These are phyloP conservation scores for Ustilago vetiveriae DNA, from an alignment of 1,284 basidiomycete genomes.

Conservation along the genomic window DNA sequence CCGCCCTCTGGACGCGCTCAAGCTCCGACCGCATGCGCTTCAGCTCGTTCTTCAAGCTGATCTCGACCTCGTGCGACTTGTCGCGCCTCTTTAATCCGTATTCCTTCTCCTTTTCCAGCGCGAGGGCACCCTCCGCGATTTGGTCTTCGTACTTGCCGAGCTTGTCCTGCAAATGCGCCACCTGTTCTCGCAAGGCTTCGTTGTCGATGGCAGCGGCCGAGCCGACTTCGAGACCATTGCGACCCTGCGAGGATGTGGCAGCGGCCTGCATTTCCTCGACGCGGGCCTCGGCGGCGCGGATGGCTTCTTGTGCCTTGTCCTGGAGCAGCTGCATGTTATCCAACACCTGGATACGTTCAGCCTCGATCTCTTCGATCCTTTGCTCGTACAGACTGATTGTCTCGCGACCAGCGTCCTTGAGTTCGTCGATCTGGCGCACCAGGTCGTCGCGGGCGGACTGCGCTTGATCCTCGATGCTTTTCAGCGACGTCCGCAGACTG, in stretches of 20 bases:
- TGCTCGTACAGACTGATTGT: constrained; percentile 54
- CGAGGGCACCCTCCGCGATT: constrained; percentile 79
- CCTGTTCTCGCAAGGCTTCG: constrained; percentile 85
- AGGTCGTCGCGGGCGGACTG: constrained; percentile 52
- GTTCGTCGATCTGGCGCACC: constrained; percentile 76
- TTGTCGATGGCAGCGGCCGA: constrained; percentile 83
- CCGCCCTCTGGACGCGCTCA: constrained; percentile 68
- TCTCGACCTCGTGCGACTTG: constrained; percentile 77
- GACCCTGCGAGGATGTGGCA: constrained; percentile 15
- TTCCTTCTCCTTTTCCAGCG: constrained; percentile 78
- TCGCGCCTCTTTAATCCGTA: constrained; percentile 72
- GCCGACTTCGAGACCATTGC: constrained; percentile 20
- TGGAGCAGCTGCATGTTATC: constrained; percentile 48
- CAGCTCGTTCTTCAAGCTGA: constrained; percentile 52
- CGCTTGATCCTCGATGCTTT: constrained; percentile 55
- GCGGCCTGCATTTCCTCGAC: constrained; percentile 73
- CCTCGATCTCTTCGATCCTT: constrained; percentile 48
- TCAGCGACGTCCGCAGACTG: constrained; percentile 51
- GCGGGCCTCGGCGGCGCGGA: constrained; percentile 76
- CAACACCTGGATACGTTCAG: constrained; percentile 63
- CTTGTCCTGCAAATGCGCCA: constrained; percentile 83
- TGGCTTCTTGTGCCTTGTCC: constrained; percentile 81
- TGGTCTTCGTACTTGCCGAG: constrained; percentile 81
- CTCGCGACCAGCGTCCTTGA: constrained; percentile 83
- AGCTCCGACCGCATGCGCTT: constrained; percentile 73